Evolutionary conservation across 2,329 filamentous ascomycete species (phyloP), one percentile per base, ranked within the genome.

Genomic region (Cryphonectria carpinicola): DNA sequence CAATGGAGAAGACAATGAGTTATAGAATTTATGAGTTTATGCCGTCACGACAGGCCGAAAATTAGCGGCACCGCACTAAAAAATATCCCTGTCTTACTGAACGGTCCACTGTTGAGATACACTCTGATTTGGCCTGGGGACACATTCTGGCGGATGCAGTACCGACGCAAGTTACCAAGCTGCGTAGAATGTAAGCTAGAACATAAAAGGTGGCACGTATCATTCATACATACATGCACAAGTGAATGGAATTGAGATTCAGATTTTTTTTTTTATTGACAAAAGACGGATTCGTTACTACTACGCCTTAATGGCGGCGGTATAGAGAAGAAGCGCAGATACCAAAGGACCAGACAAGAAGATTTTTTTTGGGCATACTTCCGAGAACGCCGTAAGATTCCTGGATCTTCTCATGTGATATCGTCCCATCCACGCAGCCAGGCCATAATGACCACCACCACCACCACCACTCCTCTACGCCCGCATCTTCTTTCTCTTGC

Each of bases 401-500:
- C 60, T 68, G 54, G 49, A n/a, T 32, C 61, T 32, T 32, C 66
- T 72, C 46, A 70, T 70, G 56, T 58, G 66, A n/a, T 66, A 60
- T 62, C 60, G 52, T 65, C 60, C 49, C 65, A 32, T 60, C 56
- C 39, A 60, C 37, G 56, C 58, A 56, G 46, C 37, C 32, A 39
- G 66, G 46, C 61, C 61, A 61, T 8, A 35, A 66, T 28, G 25
- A 13, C 37, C 37, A 39, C 37, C 10, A 54, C 43, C 68, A 54
- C 43, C 68, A 49, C 35, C 46, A 70, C 39, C 64, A 68, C 10
- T 68, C 54, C 52, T 74, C 87, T 94, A 97, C 83, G 88, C 92
- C 83, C 93, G 89, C 86, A 94, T 92, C 89, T 97, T 97, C 88
- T 91, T 96, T 89, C 96, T 92, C 92, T 98, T 98, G 82, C 96